Base-by-base conservation (phyloP, 208 protist genomes). In the Leishmania lainsoni region DNA sequence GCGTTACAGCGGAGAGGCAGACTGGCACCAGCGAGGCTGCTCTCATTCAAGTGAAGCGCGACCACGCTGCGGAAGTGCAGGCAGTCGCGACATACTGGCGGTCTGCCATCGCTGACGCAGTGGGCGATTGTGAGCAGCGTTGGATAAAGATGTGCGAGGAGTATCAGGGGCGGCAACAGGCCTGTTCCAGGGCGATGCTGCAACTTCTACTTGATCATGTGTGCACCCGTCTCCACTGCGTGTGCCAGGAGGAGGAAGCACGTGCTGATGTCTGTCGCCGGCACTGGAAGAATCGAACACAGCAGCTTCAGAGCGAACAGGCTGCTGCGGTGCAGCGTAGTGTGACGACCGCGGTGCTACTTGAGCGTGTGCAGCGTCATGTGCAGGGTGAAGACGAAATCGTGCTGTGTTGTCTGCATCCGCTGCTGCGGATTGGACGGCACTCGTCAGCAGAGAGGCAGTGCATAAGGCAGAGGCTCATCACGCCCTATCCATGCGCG, bases 1-100 rank as follows among this genome's bases (percentile, higher is more conserved):
- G 48, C n/a, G 78, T 61, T 20, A 66, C 59, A 22, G 65, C 81
- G n/a, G 68, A 88, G 75, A 29, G 79, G 42, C 77, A 81, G 45
- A 54, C 16, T 52, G 0, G n/a, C 2, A 17, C 59, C 35, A 35
- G 69, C n/a, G 76, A 81, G 17, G 56, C 75, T 9, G 79, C 78
- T 45, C 78, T 89, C 39, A 71, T 81, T 3, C 20, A 75, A 39
- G 12, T 3, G 29, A 54, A 68, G n/a, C 20, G 68, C 20, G 42
- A 48, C 49, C 52, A 61, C 29, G 68, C 58, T 1, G 70, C 66
- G 45, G 59, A 61, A 52, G 66, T 80, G 58, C 51, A 39, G 16
- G 8, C 29, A 2, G 48, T 76, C 2, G 51, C 61, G 51, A 52
- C 45, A 1, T 29, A n/a, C 22, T 56, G 81, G 78, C 49, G 59